A percentile compares a stretch with the other conserved stretches of the same genome.
Evolutionary conservation across 2,329 filamentous ascomycete species (phyloP).

Genomic region (Knoxdaviesia proteae): DNA sequence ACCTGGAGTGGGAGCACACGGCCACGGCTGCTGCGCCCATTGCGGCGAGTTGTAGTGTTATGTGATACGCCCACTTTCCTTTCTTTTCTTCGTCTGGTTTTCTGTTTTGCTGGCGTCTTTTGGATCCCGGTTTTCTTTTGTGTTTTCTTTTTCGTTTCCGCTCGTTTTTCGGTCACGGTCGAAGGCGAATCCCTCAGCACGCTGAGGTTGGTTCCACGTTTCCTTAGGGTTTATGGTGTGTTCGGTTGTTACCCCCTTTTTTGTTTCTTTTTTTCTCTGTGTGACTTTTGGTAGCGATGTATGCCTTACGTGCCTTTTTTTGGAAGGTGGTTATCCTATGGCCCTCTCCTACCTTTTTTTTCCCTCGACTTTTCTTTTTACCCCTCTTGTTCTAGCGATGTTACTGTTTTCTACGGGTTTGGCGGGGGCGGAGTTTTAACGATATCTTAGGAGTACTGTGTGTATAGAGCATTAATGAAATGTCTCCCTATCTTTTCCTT

Average conservation of each 20-base stretch:
- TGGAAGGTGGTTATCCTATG: background rate
- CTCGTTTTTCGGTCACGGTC: no score
- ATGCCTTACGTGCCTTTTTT: background rate
- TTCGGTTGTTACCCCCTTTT: background rate
- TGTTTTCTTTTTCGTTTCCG: background rate
- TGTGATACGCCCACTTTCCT: constrained; percentile 14
- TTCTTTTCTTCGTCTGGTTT: constrained; percentile 2
- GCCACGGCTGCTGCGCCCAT: constrained; percentile 15
- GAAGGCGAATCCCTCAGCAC: no score
- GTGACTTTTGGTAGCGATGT: background rate
- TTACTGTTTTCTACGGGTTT: no score
- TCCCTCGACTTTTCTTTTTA: constrained; percentile 1
- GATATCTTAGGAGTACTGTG: no score
- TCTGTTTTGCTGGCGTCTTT: background rate
- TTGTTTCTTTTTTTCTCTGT: constrained; percentile 1
- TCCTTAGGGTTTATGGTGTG: background rate
- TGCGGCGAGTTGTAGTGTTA: constrained; percentile 20
- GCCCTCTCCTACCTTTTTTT: background rate
- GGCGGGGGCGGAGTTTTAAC: no score
- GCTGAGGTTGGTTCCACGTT: background rate
- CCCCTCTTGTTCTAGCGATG: constrained; percentile 3
- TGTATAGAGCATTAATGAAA: no score
- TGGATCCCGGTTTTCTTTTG: background rate
- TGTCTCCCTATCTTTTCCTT: no score
- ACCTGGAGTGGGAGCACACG: constrained; percentile 35